Evolutionary conservation across 2,329 filamentous ascomycete species (phyloP).

Genomic region (Beauveria medogensis): DNA sequence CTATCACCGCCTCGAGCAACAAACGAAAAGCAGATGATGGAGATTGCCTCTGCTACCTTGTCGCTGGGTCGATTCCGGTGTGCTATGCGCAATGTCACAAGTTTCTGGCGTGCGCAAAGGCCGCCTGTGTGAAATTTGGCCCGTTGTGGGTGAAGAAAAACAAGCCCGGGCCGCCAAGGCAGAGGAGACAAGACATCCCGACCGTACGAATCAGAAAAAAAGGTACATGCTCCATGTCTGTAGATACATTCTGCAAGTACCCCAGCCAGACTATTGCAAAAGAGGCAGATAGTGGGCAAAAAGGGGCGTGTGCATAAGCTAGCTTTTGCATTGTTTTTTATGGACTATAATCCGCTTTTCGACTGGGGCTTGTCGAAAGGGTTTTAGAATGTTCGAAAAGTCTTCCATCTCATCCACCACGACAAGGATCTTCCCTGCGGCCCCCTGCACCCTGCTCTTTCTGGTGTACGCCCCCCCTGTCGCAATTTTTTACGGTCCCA

Average conservation of each 20-base stretch:
- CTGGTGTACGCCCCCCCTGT: neutral
- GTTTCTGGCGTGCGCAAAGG: too few relatives aligned
- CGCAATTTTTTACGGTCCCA: neutral
- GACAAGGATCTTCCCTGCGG: neutral
- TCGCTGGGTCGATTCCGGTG: too few relatives aligned
- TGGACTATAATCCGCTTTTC: neutral
- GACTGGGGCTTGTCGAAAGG: neutral
- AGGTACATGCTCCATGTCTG: neutral
- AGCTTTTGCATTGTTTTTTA: neutral
- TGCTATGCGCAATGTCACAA: too few relatives aligned
- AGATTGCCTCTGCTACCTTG: too few relatives aligned
- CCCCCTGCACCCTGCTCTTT: neutral
- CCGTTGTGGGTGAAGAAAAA: neutral
- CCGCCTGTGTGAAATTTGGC: neutral
- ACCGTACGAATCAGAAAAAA: neutral
- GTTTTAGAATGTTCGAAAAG: constrained; percentile 9
- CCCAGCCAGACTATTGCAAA: neutral
- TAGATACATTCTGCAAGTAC: constrained; percentile 2
- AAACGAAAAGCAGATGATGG: too few relatives aligned
- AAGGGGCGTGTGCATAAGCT: neutral
- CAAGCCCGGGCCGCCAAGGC: neutral
- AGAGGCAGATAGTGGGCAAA: neutral
- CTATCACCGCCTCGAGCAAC: too few relatives aligned
- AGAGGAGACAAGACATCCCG: neutral
- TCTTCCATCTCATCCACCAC: constrained; percentile 1